Evolutionary conservation across 2,329 filamentous ascomycete genomes (phyloP).

Genomic region (Orbilia blumenaviensis): DNA sequence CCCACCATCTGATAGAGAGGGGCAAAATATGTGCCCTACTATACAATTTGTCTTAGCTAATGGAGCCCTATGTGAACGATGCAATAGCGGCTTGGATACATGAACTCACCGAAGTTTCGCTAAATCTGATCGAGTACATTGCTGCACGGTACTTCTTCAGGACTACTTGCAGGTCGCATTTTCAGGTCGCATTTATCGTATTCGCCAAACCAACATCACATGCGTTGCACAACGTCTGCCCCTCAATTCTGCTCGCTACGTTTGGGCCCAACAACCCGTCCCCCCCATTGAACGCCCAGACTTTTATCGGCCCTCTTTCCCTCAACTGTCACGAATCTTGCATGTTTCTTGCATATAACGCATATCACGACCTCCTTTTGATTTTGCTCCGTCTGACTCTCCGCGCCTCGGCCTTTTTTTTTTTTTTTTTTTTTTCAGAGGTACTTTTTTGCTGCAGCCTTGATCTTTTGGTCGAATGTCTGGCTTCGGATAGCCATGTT

Average conservation of each 20-base stretch:
- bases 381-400: conserved; percentile 21
- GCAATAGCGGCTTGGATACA: conserved; percentile 54
- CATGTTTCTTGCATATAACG: conserved; percentile 46
- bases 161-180: conserved; percentile 31
- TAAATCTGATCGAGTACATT: conserved; percentile 48
- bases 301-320: conserved; percentile 18
- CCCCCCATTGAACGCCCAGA: conserved; percentile 5
- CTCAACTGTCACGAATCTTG: conserved; percentile 43
- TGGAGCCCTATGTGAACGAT: conserved; percentile 38
- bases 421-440: conserved; percentile 70
- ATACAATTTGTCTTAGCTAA: conserved; percentile 50
- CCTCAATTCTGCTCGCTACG: conserved; percentile 26
- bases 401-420: conserved; percentile 56
- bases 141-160: conserved; percentile 15
- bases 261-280: neutral
- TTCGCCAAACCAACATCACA: conserved; percentile 53
- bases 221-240: conserved; percentile 53
- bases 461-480: conserved; percentile 82
- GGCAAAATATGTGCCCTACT: conserved; percentile 15
- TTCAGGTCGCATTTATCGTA: conserved; percentile 48
- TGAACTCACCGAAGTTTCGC: conserved; percentile 51
- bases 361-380: conserved; percentile 17
- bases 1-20: conserved; percentile 14
- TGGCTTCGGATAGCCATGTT: conserved; percentile 88
- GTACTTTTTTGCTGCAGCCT: conserved; percentile 91